Base-by-base conservation (phyloP, 805 yeast genomes). In the Schizosaccharomyces lindneri region DNA sequence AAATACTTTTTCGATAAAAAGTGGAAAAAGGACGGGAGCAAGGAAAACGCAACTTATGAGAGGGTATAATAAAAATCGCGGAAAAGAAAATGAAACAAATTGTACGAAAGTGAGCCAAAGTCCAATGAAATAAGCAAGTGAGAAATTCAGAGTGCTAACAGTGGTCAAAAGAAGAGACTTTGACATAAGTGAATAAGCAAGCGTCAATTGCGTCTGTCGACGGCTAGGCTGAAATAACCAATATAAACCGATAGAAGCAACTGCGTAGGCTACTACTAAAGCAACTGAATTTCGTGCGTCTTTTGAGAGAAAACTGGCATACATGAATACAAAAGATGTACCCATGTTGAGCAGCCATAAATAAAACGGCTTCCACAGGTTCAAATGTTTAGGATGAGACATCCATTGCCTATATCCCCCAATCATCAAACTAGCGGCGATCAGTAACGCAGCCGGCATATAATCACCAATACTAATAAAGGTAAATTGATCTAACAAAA, bases 381-480 rank as follows among this genome's bases (percentile, higher is more conserved):
- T 21, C 36, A 24, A 41, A 9, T 48, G 27, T 43, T 39, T 31
- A 4, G 60, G 59, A n/a, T 63, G 48, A 19, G 21, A 24, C 55
- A 63, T 41, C 66, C 65, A 65, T 21, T 43, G 59, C 60, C 65
- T 65, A 63, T 85, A 78, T 36, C 95, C 79, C 66, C 87, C 80
- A 19, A 88, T 64, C 0, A 86, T 81, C 74, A 79, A 88, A 1
- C 86, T 72, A 3, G 79, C 77, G 0, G 93, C 84, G 4, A 85
- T 71, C 5, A 85, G 73, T 59, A 84, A 82, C 0, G 94, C 95
- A 2, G 90, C 76, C 0, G 97, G 97, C 61, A 93, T 73, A 69
- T 90, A 93, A 21, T 94, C 87, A 3, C 95, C 97, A 65, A 93
- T 89, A 4, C 96, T 87, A 19, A 93, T 95, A 73, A 93, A 93